These are phyloP conservation scores for Waltergamsia citrina DNA, from an alignment of 2,329 filamentous ascomycete species.

Conservation along the genomic window DNA sequence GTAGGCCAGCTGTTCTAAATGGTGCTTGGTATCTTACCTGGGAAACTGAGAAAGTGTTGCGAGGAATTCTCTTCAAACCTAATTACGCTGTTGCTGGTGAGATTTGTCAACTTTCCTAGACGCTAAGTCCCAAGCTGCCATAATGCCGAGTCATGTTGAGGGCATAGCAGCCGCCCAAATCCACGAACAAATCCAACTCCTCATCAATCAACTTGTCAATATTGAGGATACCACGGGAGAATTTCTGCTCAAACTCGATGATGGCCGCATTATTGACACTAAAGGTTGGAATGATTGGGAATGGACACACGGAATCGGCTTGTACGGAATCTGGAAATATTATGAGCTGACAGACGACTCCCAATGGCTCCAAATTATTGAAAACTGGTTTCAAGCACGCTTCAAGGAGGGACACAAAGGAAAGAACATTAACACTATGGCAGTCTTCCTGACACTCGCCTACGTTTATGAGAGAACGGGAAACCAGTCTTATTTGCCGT, in stretches of 20 bases:
- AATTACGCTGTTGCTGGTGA: no score
- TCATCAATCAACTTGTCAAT: slow-evolving; percentile 68
- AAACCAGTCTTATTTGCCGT: slow-evolving; percentile 61
- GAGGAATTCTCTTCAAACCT: no score
- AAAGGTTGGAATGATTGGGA: slow-evolving; percentile 82
- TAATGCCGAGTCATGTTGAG: slow-evolving; percentile 24
- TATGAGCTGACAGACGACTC: slow-evolving; percentile 60
- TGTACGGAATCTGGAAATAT: slow-evolving; percentile 78
- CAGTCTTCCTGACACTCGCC: slow-evolving; percentile 65
- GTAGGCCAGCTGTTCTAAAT: no score
- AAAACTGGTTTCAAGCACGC: slow-evolving; percentile 63
- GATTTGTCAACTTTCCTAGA: not conserved
- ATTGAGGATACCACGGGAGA: slow-evolving; percentile 68
- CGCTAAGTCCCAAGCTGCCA: slow-evolving; percentile 3
- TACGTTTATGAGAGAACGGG: slow-evolving; percentile 68
- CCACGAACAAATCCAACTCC: slow-evolving; percentile 48
- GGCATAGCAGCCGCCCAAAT: slow-evolving; percentile 36
- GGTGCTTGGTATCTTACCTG: no score
- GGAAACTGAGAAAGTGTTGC: no score
- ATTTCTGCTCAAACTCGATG: slow-evolving; percentile 60
- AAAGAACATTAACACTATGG: slow-evolving; percentile 84
- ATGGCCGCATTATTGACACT: slow-evolving; percentile 71
- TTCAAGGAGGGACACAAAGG: slow-evolving; percentile 64
- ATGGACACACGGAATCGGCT: slow-evolving; percentile 72
- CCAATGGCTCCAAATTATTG: slow-evolving; percentile 53